Conservation (phyloP, 768 basidiomycete species). For the Termitomyces sp. region DNA sequence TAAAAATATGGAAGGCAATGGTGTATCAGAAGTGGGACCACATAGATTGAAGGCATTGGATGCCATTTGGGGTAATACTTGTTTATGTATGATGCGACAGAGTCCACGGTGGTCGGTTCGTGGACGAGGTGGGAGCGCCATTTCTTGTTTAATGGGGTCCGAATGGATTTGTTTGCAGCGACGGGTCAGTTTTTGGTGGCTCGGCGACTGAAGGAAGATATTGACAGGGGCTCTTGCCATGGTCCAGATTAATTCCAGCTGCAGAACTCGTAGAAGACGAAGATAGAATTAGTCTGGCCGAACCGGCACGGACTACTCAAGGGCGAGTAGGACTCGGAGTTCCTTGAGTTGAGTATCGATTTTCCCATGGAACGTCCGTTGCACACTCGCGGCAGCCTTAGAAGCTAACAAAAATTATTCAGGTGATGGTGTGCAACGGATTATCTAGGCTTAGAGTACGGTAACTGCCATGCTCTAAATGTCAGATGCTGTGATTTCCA, state of each 20-base stretch:
- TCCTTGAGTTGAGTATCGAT: too few relatives aligned
- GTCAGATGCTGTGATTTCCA: not conserved
- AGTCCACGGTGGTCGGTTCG: slow-evolving; percentile 53
- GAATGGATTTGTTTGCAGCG: too few relatives aligned
- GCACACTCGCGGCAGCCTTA: not conserved
- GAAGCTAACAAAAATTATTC: not conserved
- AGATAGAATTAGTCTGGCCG: not conserved
- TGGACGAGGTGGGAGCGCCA: slow-evolving; percentile 47
- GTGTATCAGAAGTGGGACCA: slow-evolving; percentile 27
- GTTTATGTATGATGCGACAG: slow-evolving; percentile 46
- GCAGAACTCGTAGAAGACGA: not conserved
- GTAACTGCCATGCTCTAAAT: not conserved
- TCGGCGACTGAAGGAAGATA: not conserved
- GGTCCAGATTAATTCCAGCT: not conserved
- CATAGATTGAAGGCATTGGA: slow-evolving; percentile 42
- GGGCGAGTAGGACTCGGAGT: not conserved
- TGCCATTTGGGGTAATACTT: slow-evolving; percentile 44
- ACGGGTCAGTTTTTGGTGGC: not conserved
- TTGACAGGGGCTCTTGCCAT: not conserved
- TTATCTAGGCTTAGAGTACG: not conserved
- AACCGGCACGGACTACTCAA: not conserved
- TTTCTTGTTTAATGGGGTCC: slow-evolving; percentile 20
- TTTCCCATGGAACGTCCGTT: not conserved
- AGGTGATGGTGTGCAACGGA: not conserved
- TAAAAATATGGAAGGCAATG: slow-evolving; percentile 29